Evolutionary conservation across 2,329 filamentous ascomycete genomes (phyloP), one percentile per base, ranked within the genome.

Genomic region (Golovinomyces cichoracearum): DNA sequence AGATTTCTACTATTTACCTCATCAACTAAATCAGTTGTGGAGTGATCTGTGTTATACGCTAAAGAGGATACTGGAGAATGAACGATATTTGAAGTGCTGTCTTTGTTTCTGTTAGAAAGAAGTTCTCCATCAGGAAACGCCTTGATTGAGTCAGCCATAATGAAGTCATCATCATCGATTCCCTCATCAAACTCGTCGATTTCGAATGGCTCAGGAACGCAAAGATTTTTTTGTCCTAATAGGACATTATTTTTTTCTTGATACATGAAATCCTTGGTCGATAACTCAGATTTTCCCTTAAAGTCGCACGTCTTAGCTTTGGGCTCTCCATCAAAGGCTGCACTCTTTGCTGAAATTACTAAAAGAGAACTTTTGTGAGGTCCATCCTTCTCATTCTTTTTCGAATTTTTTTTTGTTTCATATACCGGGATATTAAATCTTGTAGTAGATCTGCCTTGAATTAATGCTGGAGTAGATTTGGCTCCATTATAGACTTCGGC

Each of bases 81-180:
- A 17, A 13, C 10, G 25, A 26, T 2, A 26, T 13, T 21, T 15
- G 23, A n/a, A 26, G 13, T n/a, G 10, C 1, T 27, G 13, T 25
- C 21, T n/a, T 19, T 44, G 23, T 17, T 19, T 33, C 21, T 5
- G 21, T 4, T 45, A 7, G 17, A 21, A 9, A 45, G 17, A 7
- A 13, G 4, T 4, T 45, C 15, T 4, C 31, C 25, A 45, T 6
- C 13, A 27, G 22, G 21, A 10, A 49, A 23, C 21, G 47, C 17
- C 35, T 35, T 5, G 37, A 54, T 49, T 13, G 53, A 42, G 6
- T 49, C 22, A 25, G 57, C 42, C 17, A 41, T 50, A 47, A 58
- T 50, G 23, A 59, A 26, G 51, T 60, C 57, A 21, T 49, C 45
- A 42, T 59, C 57, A 47, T 55, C 47, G 19, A 59, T 41, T 4